Conservation (phyloP, 2,329 filamentous ascomycete genomes). For the Emergomyces orientalis region DNA sequence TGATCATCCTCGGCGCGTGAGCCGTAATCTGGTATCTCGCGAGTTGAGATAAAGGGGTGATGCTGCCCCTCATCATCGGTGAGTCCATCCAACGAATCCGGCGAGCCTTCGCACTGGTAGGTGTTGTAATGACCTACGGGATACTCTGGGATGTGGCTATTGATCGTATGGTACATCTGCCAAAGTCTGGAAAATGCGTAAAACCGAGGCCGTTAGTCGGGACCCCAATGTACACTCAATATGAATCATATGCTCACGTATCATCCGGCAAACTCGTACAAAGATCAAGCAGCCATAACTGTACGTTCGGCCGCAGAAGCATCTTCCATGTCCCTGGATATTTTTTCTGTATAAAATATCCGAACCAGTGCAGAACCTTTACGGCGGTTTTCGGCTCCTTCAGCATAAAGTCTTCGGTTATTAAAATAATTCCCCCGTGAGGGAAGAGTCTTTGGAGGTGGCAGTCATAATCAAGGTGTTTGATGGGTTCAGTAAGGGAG, state of each 20-base stretch:
- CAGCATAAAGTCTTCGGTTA: constrained; percentile 35
- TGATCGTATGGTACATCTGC: constrained; percentile 24
- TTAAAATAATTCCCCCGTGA: constrained; percentile 29
- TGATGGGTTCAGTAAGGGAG: constrained; percentile 22
- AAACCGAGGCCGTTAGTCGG: neutral
- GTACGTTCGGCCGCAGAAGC: constrained; percentile 30
- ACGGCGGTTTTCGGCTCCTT: constrained; percentile 23
- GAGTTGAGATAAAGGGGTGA: constrained; percentile 25
- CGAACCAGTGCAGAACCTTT: constrained; percentile 32
- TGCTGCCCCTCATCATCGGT: constrained; percentile 19
- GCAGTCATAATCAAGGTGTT: constrained; percentile 17
- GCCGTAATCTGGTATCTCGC: constrained; percentile 23
- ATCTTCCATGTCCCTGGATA: constrained; percentile 29
- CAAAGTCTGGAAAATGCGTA: constrained; percentile 14
- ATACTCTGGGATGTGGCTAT: constrained; percentile 19
- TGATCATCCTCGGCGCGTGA: constrained; percentile 20
- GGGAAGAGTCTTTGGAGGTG: constrained; percentile 32
- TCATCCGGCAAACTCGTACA: constrained; percentile 15
- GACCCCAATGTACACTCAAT: neutral
- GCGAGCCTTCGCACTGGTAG: constrained; percentile 10
- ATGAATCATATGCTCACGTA: constrained; percentile 16
- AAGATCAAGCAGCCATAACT: constrained; percentile 27
- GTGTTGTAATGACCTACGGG: constrained; percentile 9
- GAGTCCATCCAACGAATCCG: constrained; percentile 19
- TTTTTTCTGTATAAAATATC: constrained; percentile 16